phyloP scores from a whole-genome alignment of 352 stramenopile species.

The Phytophthora colocasiae region DNA sequence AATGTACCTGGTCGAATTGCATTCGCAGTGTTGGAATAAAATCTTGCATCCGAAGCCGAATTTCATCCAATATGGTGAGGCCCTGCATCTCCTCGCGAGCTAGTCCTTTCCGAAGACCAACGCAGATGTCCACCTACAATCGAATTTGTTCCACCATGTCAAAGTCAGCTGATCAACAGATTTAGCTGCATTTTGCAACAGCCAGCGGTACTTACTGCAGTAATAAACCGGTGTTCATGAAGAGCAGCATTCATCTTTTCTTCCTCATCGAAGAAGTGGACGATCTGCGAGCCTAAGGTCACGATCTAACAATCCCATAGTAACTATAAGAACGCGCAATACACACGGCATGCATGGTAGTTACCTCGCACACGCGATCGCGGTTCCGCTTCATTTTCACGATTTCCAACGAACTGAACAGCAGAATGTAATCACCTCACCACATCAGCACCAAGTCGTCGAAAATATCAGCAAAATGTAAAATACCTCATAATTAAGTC shows the following conservation, averaged over 20 bases:
- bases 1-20: conserved; percentile 77
- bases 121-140: conserved; percentile 76
- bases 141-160: neutral
- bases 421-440: neutral
- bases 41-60: conserved; percentile 69
- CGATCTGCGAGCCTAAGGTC: conserved; percentile 59
- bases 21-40: conserved; percentile 75
- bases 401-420: conserved; percentile 74
- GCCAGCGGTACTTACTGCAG: conserved; percentile 47
- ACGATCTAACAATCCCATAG: conserved; percentile 28
- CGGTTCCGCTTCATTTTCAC: conserved; percentile 86
- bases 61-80: conserved; percentile 66
- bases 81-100: conserved; percentile 50
- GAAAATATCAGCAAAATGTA: neutral
- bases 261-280: conserved; percentile 82
- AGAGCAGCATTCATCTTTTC: conserved; percentile 78
- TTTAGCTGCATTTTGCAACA: too few species aligned
- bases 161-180: neutral
- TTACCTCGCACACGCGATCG: conserved; percentile 75
- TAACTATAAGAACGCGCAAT: conserved; percentile 4
- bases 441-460: neutral
- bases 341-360: too few species aligned
- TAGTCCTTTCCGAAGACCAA: conserved; percentile 61
- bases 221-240: conserved; percentile 70
- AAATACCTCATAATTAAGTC: conserved; percentile 77